Conservation (phyloP, 768 basidiomycete species). For the Strobilomyces echinocephalus region DNA sequence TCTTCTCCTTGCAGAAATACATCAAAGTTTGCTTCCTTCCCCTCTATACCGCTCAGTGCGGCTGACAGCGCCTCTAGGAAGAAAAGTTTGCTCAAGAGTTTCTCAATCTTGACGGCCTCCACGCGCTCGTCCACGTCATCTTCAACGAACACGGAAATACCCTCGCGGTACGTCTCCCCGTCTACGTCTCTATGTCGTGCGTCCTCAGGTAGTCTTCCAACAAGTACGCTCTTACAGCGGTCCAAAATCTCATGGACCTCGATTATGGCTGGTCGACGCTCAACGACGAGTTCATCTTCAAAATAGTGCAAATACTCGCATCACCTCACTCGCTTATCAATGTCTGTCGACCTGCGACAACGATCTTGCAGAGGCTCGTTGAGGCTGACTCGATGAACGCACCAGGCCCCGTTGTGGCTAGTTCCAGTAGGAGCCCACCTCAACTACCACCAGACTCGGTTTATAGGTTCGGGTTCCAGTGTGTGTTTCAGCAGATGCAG, state of each 20-base stretch:
- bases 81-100: slow-evolving; percentile 81
- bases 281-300: slow-evolving; percentile 65
- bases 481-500: slow-evolving; percentile 79
- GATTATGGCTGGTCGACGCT: slow-evolving; percentile 80
- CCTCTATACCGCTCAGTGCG: background rate
- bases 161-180: slow-evolving; percentile 57
- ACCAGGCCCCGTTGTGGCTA: slow-evolving; percentile 52
- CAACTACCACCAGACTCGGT: slow-evolving; percentile 61
- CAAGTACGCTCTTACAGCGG: slow-evolving; percentile 78
- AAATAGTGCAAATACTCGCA: slow-evolving; percentile 73
- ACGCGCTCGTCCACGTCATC: slow-evolving; percentile 68
- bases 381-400: slow-evolving; percentile 76
- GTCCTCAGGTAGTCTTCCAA: slow-evolving; percentile 8
- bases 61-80: slow-evolving; percentile 46
- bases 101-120: slow-evolving; percentile 64
- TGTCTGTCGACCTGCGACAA: slow-evolving; percentile 86
- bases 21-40: slow-evolving; percentile 51
- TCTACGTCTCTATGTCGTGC: background rate
- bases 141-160: slow-evolving; percentile 70
- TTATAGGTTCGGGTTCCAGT: slow-evolving; percentile 78
- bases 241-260: slow-evolving; percentile 86
- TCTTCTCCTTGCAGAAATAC: slow-evolving; percentile 76
- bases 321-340: slow-evolving; percentile 78
- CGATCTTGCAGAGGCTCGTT: slow-evolving; percentile 84
- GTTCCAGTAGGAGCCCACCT: slow-evolving; percentile 57